phyloP scores from a whole-genome alignment of 2,329 filamentous ascomycete genomes.

The Aspergillus pseudoglaucus region DNA sequence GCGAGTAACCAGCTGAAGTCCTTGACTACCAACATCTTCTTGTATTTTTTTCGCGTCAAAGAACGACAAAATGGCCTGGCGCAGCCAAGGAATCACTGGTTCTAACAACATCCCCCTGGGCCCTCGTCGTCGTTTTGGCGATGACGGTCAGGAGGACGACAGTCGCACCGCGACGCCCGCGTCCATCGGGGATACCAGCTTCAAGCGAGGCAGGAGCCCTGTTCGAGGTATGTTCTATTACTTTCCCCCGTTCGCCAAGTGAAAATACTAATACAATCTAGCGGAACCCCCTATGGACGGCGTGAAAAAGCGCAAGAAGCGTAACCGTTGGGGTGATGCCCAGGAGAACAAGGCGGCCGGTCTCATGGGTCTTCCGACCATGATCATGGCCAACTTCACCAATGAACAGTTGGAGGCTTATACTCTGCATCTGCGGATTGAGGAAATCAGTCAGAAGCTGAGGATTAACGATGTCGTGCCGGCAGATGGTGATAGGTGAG shows the following conservation, averaged over 20 bases:
- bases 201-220: constrained; percentile 89
- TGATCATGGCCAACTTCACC: constrained; percentile 96
- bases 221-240: constrained; percentile 59
- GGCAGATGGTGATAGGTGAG: constrained; percentile 88
- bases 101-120: constrained; percentile 97
- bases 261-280: constrained; percentile 16
- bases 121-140: constrained; percentile 70
- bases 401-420: constrained; percentile 97
- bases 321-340: constrained; percentile 96
- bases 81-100: constrained; percentile 78
- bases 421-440: constrained; percentile 89
- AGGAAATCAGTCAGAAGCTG: constrained; percentile 98
- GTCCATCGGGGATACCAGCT: constrained; percentile 44
- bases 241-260: constrained; percentile 7
- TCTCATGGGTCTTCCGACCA: constrained; percentile 92
- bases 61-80: constrained; percentile 52
- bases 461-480: constrained; percentile 98
- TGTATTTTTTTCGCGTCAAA: background rate
- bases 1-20: background rate
- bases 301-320: constrained; percentile 87
- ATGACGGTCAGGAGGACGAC: constrained; percentile 46
- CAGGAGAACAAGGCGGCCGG: constrained; percentile 98
- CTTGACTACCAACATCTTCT: background rate
- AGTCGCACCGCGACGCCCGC: constrained; percentile 40
- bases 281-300: constrained; percentile 60